Evolutionary conservation across 176 grass and related monocot species (phyloP).

Genomic region (Neostapfia colusana): DNA sequence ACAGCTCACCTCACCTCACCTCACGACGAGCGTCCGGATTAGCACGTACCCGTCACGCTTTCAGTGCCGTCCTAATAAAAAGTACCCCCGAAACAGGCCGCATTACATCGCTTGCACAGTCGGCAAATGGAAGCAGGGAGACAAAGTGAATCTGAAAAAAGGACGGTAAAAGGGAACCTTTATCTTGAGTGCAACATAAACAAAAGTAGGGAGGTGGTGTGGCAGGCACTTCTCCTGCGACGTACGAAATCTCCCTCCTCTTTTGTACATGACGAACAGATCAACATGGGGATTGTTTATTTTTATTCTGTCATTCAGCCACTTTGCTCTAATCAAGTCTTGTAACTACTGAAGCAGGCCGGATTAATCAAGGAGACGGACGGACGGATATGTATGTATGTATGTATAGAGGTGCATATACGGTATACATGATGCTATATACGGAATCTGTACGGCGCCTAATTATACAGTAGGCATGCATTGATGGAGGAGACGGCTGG

Average conservation of each 20-base stretch:
- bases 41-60: not conserved
- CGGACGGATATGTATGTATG: not conserved
- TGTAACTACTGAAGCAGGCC: not conserved
- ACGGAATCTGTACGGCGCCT: slow-evolving; percentile 13
- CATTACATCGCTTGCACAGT: not conserved
- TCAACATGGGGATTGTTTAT: slow-evolving; percentile 12
- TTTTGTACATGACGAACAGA: not conserved
- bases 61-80: not conserved
- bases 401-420: not conserved
- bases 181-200: not conserved
- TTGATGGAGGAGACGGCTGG: not conserved
- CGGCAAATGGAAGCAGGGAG: slow-evolving; percentile 3
- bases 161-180: too few species aligned
- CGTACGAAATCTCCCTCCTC: not conserved
- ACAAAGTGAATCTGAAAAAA: not conserved
- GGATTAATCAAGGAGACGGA: not conserved
- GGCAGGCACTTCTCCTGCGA: slow-evolving; percentile 3
- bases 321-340: not conserved
- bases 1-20: not conserved
- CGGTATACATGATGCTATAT: slow-evolving; percentile 17
- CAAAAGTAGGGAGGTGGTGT: not conserved
- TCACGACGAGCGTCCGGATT: not conserved
- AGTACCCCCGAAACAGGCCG: not conserved
- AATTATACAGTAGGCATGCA: slow-evolving; percentile 13
- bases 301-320: not conserved